These are phyloP conservation scores for Agaricus sinodeliciosus DNA, from an alignment of 768 basidiomycete species.

Conservation along the genomic window DNA sequence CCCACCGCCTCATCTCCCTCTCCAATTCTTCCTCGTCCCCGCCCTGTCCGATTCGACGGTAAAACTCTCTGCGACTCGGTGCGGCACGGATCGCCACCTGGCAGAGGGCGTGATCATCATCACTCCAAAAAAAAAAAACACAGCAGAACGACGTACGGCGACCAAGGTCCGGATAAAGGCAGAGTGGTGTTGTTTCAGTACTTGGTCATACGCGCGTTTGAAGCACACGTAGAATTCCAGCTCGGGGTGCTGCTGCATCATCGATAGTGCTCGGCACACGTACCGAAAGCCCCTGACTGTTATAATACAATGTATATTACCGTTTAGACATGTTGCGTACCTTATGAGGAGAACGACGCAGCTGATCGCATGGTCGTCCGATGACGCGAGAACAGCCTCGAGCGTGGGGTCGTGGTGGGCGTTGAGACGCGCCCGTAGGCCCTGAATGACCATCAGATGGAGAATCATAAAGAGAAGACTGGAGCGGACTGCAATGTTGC, in stretches of 20 bases:
- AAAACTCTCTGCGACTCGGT: slow-evolving; percentile 58
- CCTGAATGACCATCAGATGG: slow-evolving; percentile 30
- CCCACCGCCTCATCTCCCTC: slow-evolving; percentile 51
- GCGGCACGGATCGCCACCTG: slow-evolving; percentile 57
- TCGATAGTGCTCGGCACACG: slow-evolving; percentile 59
- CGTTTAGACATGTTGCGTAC: slow-evolving; percentile 24
- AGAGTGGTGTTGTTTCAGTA: slow-evolving; percentile 59
- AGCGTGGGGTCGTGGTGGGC: slow-evolving; percentile 40
- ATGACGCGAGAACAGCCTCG: slow-evolving; percentile 47
- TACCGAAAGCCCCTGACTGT: slow-evolving; percentile 49
- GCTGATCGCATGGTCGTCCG: slow-evolving; percentile 42
- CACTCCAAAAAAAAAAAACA: slow-evolving; percentile 4
- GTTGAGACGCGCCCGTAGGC: slow-evolving; percentile 53
- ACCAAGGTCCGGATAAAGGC: slow-evolving; percentile 64
- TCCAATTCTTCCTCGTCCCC: slow-evolving; percentile 49
- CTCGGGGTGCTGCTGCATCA: slow-evolving; percentile 48
- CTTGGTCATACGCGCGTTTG: slow-evolving; percentile 61
- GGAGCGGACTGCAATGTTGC: slow-evolving; percentile 50
- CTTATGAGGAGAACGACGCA: slow-evolving; percentile 63
- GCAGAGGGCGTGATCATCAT: not conserved
- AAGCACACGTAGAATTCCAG: slow-evolving; percentile 63
- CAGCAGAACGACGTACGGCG: too few relatives aligned
- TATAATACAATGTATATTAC: not conserved
- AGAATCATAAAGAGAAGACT: slow-evolving; percentile 9
- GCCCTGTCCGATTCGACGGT: slow-evolving; percentile 52